A percentile compares a stretch with the other conserved stretches of the same genome.
Conservation (phyloP, 495 filamentous ascomycete species). For the Articulospora tetracladia region DNA sequence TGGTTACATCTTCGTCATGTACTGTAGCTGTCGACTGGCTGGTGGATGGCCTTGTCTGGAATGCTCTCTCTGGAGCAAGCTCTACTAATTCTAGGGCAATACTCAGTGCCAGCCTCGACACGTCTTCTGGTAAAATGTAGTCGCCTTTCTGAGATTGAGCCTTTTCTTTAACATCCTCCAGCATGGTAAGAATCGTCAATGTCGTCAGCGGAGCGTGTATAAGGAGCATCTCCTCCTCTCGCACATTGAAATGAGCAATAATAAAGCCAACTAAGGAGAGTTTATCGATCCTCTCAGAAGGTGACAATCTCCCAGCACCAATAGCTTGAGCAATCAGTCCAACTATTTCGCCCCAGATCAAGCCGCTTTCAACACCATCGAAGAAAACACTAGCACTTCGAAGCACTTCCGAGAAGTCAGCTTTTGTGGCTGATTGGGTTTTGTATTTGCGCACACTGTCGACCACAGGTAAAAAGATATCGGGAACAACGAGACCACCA, state of each 20-base stretch:
- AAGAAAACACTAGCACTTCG: slow-evolving; percentile 94
- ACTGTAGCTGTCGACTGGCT: slow-evolving; percentile 18
- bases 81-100: slow-evolving; percentile 55
- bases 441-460: slow-evolving; percentile 72
- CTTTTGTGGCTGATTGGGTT: slow-evolving; percentile 47
- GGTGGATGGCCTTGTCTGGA: slow-evolving; percentile 40
- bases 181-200: slow-evolving; percentile 62
- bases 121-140: slow-evolving; percentile 9
- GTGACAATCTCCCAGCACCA: slow-evolving; percentile 35
- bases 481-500: slow-evolving; percentile 80
- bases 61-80: slow-evolving; percentile 67
- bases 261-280: slow-evolving; percentile 79
- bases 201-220: slow-evolving; percentile 76
- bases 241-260: slow-evolving; percentile 82
- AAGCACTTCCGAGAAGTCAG: slow-evolving; percentile 80
- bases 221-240: slow-evolving; percentile 92
- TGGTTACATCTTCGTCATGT: slow-evolving; percentile 20
- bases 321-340: slow-evolving; percentile 56
- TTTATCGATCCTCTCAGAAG: slow-evolving; percentile 45
- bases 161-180: slow-evolving; percentile 40
- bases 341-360: slow-evolving; percentile 85
- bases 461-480: slow-evolving; percentile 84
- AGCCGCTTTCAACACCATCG: slow-evolving; percentile 88
- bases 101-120: slow-evolving; percentile 39
- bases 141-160: slow-evolving; percentile 1